Conservation (phyloP, 2,329 filamentous ascomycete genomes). For the Colletotrichum nymphaeae region DNA sequence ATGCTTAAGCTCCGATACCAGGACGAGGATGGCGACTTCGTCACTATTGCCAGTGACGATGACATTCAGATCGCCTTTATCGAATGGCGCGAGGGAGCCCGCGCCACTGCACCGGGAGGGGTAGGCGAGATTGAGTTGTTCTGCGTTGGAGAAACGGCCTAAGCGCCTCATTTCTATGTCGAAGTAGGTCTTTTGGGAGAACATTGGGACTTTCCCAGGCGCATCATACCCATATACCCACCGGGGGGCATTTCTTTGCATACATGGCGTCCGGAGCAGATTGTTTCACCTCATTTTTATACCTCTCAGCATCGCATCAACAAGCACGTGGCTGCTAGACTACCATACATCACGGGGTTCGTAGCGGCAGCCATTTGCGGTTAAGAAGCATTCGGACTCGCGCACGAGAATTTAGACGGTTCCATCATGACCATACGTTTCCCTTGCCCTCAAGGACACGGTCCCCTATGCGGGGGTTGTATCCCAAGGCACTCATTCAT, state of each 20-base stretch:
- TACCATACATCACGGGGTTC: background rate
- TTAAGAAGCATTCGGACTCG: slow-evolving; percentile 30
- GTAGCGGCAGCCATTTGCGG: slow-evolving; percentile 24
- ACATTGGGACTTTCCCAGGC: slow-evolving; percentile 30
- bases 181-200: slow-evolving; percentile 25
- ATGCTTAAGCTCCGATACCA: slow-evolving; percentile 89
- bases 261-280: slow-evolving; percentile 37
- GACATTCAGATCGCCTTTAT: slow-evolving; percentile 96
- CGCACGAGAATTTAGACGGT: slow-evolving; percentile 29
- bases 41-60: slow-evolving; percentile 94
- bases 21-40: slow-evolving; percentile 92
- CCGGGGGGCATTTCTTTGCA: slow-evolving; percentile 36
- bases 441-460: background rate
- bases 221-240: slow-evolving; percentile 38
- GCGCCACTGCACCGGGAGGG: slow-evolving; percentile 70
- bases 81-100: slow-evolving; percentile 84
- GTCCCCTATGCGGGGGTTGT: background rate
- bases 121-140: slow-evolving; percentile 93
- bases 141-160: slow-evolving; percentile 68
- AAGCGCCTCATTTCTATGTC: slow-evolving; percentile 35
- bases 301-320: slow-evolving; percentile 34
- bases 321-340: slow-evolving; percentile 14
- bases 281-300: slow-evolving; percentile 32
- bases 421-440: slow-evolving; percentile 28
- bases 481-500: background rate